Evolutionary conservation across 345 rosid genomes (phyloP).

Genomic region (Sisymbrium irio): DNA sequence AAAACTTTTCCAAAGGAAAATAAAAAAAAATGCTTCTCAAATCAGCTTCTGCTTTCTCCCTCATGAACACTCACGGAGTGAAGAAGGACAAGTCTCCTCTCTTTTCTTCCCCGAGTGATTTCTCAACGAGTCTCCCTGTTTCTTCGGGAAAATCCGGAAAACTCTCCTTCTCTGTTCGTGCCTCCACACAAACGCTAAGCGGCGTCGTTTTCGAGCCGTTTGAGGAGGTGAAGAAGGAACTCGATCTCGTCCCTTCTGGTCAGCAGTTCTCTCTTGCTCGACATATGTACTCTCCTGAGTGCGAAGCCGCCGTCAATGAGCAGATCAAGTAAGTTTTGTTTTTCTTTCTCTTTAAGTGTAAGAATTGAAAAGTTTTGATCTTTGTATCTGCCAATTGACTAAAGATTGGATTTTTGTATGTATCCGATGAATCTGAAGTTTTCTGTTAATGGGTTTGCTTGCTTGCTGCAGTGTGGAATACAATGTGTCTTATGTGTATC

Average conservation of each 20-base stretch:
- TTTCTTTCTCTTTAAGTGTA: not conserved
- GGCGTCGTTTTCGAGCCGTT: constrained; percentile 58
- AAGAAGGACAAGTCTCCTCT: constrained; percentile 22
- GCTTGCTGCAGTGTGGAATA: constrained; percentile 62
- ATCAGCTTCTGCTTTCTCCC: constrained; percentile 41
- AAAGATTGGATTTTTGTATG: not conserved
- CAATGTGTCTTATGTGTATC: constrained; percentile 75
- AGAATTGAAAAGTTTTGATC: not conserved
- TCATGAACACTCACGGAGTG: constrained; percentile 33
- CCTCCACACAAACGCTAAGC: constrained; percentile 22
- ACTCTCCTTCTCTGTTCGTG: constrained; percentile 26
- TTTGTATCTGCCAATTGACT: not conserved
- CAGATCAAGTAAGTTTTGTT: constrained; percentile 86
- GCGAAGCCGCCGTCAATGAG: constrained; percentile 69
- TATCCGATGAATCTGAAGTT: not conserved
- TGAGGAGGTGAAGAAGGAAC: constrained; percentile 72
- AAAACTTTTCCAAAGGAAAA: not conserved
- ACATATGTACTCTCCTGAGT: constrained; percentile 49
- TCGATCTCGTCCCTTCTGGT: constrained; percentile 48
- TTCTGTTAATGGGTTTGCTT: not conserved
- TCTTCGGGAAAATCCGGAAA: constrained; percentile 17
- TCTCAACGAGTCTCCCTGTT: constrained; percentile 9
- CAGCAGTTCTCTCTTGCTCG: constrained; percentile 64
- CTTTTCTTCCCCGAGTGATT: constrained; percentile 16
- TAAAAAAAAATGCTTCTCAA: constrained; percentile 48